Percentiles rank a stretch among this genome's conserved stretches.
These are phyloP conservation scores for Tylopilus subfusipes DNA, from an alignment of 768 basidiomycete genomes.

Conservation along the genomic window DNA sequence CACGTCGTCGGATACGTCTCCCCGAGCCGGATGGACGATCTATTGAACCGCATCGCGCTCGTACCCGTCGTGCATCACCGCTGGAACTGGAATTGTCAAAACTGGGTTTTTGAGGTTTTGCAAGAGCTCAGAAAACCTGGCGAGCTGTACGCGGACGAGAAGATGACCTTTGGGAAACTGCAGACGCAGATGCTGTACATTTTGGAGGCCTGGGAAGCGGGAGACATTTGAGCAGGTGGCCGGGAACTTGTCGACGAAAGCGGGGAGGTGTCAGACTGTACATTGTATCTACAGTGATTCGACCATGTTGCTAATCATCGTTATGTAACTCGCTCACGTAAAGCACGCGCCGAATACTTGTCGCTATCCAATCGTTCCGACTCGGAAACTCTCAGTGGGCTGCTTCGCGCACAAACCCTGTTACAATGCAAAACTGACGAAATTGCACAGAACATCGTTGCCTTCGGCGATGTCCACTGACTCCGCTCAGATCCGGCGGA, in stretches of 20 bases:
- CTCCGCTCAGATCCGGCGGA: too few species aligned
- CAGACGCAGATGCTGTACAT: conserved; percentile 29
- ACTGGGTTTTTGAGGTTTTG: conserved; percentile 28
- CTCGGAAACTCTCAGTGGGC: too few species aligned
- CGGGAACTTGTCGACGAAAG: neutral
- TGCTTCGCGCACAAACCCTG: too few species aligned
- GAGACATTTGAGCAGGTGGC: neutral
- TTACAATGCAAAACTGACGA: too few species aligned
- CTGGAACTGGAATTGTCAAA: conserved; percentile 26
- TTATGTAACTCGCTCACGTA: neutral
- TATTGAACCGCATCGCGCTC: conserved; percentile 19
- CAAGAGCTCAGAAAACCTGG: conserved; percentile 4
- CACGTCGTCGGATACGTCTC: conserved; percentile 24
- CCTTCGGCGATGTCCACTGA: too few species aligned
- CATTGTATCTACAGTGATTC: too few species aligned
- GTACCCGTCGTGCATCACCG: conserved; percentile 16
- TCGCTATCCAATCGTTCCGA: too few species aligned
- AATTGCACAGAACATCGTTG: too few species aligned
- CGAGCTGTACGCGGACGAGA: conserved; percentile 14
- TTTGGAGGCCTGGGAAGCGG: conserved; percentile 29
- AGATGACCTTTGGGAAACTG: conserved; percentile 14
- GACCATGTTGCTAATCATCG: neutral
- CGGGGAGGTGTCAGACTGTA: neutral
- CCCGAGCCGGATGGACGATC: conserved; percentile 9
- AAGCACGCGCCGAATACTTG: neutral